Evolutionary conservation across 2,329 filamentous ascomycete genomes (phyloP).

Genomic region (Diaporthe sp.): DNA sequence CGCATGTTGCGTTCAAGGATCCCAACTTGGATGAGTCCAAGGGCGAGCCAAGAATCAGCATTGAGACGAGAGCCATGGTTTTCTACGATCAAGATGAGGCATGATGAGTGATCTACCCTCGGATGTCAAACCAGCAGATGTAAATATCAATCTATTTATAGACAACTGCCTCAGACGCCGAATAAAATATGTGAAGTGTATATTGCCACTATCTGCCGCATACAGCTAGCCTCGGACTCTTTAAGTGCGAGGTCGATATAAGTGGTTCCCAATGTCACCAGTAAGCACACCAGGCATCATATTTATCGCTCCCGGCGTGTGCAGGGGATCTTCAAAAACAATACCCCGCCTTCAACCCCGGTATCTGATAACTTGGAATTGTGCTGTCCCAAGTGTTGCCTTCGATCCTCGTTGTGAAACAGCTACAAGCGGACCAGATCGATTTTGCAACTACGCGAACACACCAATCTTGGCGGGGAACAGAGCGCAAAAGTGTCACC

Average conservation of each 20-base stretch:
- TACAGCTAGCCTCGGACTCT: not conserved
- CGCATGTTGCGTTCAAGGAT: conserved; percentile 66
- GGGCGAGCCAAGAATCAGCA: conserved; percentile 59
- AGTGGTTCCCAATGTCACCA: not conserved
- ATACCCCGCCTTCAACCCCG: not conserved
- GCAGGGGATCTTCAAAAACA: not conserved
- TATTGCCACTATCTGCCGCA: not conserved
- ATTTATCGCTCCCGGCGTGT: not conserved
- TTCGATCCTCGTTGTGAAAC: too few relatives aligned
- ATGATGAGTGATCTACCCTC: not conserved
- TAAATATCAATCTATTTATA: not conserved
- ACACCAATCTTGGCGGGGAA: too few relatives aligned
- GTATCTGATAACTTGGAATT: not conserved
- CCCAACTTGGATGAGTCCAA: conserved; percentile 50
- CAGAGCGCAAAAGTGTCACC: not conserved
- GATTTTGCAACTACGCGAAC: not conserved
- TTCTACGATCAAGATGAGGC: conserved; percentile 50
- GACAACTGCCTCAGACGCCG: not conserved
- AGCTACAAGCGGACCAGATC: not conserved
- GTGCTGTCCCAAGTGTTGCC: not conserved
- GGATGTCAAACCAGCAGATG: not conserved
- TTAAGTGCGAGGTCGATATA: not conserved
- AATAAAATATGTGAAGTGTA: not conserved
- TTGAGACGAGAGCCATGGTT: conserved; percentile 64
- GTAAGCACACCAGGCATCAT: not conserved